These are phyloP conservation scores for Pseudognaphalium luteoalbum DNA, from an alignment of 129 eudicot species.

Conservation along the genomic window DNA sequence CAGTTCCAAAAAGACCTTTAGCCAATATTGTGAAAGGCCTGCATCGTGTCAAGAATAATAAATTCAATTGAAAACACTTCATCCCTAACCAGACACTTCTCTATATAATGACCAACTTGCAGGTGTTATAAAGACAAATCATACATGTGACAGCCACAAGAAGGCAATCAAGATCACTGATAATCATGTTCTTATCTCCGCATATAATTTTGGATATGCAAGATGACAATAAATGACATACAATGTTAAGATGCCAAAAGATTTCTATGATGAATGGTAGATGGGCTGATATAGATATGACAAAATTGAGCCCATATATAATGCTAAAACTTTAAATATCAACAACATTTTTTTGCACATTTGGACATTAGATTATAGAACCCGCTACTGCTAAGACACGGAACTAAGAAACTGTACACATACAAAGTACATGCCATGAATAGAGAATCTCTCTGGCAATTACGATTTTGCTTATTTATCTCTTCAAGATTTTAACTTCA, in stretches of 20 bases:
- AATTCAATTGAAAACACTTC: not conserved
- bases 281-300: no score
- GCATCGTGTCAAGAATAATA: slow-evolving; percentile 33
- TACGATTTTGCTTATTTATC: not conserved
- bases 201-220: slow-evolving; percentile 12
- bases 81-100: not conserved
- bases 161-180: slow-evolving; percentile 14
- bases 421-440: not conserved
- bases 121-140: not conserved
- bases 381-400: not conserved
- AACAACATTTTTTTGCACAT: not conserved
- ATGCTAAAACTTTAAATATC: not conserved
- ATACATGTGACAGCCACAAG: not conserved
- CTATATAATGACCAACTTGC: not conserved
- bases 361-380: not conserved
- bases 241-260: slow-evolving; percentile 4
- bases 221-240: not conserved
- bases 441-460: no score
- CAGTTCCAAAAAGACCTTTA: slow-evolving; percentile 88
- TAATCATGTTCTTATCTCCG: not conserved
- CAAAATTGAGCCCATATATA: no score
- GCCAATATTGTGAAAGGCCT: slow-evolving; percentile 87
- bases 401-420: not conserved
- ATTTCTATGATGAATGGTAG: not conserved
- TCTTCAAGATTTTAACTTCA: not conserved